A percentile compares a stretch with the other conserved stretches of the same genome.
phyloP scores from a whole-genome alignment of 257 asterid genomes.

The Nicotiana tomentosiformis region DNA sequence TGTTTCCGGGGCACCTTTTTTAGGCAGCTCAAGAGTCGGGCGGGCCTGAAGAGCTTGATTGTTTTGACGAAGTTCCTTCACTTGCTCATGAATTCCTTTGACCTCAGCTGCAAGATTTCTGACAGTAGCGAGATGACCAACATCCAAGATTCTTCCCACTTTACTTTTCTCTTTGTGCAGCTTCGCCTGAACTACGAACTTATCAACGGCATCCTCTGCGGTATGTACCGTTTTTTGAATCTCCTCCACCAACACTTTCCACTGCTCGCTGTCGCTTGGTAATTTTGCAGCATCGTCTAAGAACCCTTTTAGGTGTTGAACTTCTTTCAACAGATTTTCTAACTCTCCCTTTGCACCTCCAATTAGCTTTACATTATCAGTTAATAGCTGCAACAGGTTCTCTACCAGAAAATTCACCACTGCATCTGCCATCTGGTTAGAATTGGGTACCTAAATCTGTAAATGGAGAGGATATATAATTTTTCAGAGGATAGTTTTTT shows the following conservation, averaged over 20 bases:
- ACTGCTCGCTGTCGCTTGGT: background rate
- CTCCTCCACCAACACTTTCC: background rate
- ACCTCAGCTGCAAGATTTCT: background rate
- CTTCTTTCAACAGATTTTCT: background rate
- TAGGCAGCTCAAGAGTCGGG: background rate
- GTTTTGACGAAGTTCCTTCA: background rate
- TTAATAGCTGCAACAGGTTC: background rate
- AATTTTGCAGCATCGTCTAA: background rate
- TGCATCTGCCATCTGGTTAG: background rate
- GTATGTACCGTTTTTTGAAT: background rate
- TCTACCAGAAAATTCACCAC: background rate
- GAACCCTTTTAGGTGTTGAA: background rate
- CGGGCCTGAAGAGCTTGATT: background rate
- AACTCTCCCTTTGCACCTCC: background rate
- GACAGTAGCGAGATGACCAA: background rate
- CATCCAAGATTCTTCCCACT: background rate
- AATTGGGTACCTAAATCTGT: too few relatives aligned
- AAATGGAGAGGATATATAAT: too few relatives aligned
- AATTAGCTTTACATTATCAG: background rate
- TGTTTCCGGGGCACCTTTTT: background rate
- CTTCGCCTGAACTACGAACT: background rate
- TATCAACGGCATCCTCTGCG: background rate
- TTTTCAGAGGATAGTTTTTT: too few relatives aligned
- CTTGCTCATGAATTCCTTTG: background rate
- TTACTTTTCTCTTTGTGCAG: background rate